Base-by-base conservation (phyloP, 352 stramenopile genomes). In the Pythium guiyangense region DNA sequence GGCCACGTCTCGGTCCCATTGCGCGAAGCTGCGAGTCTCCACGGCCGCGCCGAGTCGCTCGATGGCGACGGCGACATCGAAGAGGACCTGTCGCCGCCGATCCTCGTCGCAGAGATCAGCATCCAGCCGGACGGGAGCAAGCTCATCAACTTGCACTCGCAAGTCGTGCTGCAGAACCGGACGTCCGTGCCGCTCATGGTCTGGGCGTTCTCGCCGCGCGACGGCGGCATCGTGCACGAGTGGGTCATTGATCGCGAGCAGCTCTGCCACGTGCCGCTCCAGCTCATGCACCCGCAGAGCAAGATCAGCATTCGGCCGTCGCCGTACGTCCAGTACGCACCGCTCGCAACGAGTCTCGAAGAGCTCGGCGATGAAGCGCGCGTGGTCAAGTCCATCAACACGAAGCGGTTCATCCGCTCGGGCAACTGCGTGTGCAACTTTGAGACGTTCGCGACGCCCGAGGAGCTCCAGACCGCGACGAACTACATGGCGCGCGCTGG, bases 51-150 rank as follows among this genome's bases (percentile, higher is more conserved):
- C 14, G 56, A 51, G 37, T 59, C 58, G 8, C 27, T 55, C 14
- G 71, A 84, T 31, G 63, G 64, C 2, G 64, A 79, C 2, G 54
- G 49, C n/a, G 57, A 49, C 26, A 45, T 52, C 11, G 79, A 91
- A 14, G 82, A 90, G 35, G 79, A 92, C 29, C 17, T 73, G 6
- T 78, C 63, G 26, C 81, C 77, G 34, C 86, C 86, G 14, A 88
- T 89, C 40, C 57, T 96, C 37, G 86, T 94, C 4, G 84, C 84
- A 0, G 86, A 96, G 57, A 94, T 96, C 59, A 92, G 59, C 15
- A 90, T 96, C 54, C 84, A 96, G 66, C 80, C 79, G 0, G 86
- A 96, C 54, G 86, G 86, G 6, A 96, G 84, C 63, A 96, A 96
- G 57, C 54, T 96, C 42, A 93, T 94, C 57, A 92, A 82, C 22